Evolutionary conservation across 2,329 filamentous ascomycete species (phyloP).

Genomic region (Fragosphaeria purpurea): DNA sequence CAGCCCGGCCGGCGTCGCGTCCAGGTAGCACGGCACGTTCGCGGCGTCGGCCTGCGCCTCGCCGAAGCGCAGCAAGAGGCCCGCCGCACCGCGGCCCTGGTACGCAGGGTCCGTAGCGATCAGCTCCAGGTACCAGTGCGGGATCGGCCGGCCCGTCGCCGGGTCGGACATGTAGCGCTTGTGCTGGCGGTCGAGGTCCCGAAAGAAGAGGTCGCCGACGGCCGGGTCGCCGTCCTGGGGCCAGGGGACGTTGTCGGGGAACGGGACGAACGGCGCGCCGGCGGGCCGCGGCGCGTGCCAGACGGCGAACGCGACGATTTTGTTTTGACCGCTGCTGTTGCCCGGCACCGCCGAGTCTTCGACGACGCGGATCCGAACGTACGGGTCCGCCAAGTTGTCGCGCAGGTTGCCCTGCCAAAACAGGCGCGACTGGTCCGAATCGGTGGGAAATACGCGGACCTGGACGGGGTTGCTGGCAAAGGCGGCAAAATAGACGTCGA

Average conservation of each 20-base stretch:
- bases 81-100: conserved; percentile 36
- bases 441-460: conserved; percentile 26
- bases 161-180: conserved; percentile 26
- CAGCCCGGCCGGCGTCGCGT: conserved; percentile 38
- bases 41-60: conserved; percentile 33
- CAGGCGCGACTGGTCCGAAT: conserved; percentile 14
- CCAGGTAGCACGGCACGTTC: conserved; percentile 35
- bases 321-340: no score
- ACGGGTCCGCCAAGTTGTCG: conserved; percentile 30
- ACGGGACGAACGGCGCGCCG: conserved; percentile 12
- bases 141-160: conserved; percentile 9
- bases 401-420: conserved; percentile 27
- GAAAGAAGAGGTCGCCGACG: conserved; percentile 31
- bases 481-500: conserved; percentile 33
- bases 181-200: conserved; percentile 24
- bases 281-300: conserved; percentile 26
- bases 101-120: conserved; percentile 31
- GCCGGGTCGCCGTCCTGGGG: conserved; percentile 27
- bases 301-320: conserved; percentile 35
- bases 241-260: conserved; percentile 24
- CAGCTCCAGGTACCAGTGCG: conserved; percentile 40
- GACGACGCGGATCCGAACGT: conserved; percentile 30
- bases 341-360: conserved; percentile 18
- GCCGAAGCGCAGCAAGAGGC: conserved; percentile 37
- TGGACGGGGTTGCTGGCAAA: conserved; percentile 31